phyloP scores from a whole-genome alignment of 768 basidiomycete genomes.

The Astraeus odoratus region DNA sequence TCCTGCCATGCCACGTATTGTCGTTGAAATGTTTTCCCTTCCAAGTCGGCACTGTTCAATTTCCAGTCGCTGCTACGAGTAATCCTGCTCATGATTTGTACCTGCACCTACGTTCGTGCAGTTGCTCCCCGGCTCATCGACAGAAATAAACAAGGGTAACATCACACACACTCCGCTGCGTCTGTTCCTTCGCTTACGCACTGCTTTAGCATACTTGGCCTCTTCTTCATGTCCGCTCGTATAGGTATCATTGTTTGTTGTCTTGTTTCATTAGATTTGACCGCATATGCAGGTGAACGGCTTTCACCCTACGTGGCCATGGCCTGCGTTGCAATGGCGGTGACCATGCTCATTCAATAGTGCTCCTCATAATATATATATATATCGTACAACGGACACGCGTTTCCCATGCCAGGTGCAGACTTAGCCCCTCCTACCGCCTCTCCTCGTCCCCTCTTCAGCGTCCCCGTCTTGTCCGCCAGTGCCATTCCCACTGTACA shows the following conservation, averaged over 20 bases:
- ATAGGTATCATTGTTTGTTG: slow-evolving; percentile 63
- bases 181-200: not conserved
- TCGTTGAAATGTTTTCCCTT: not conserved
- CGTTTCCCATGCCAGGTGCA: too few species aligned
- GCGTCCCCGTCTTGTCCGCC: slow-evolving; percentile 2
- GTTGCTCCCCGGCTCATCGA: slow-evolving; percentile 88
- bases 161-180: slow-evolving; percentile 1
- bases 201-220: slow-evolving; percentile 66
- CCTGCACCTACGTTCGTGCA: slow-evolving; percentile 91
- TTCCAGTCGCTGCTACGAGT: slow-evolving; percentile 94
- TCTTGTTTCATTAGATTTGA: not conserved
- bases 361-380: not conserved
- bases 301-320: slow-evolving; percentile 93
- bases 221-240: slow-evolving; percentile 93
- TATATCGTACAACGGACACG: too few species aligned
- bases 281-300: slow-evolving; percentile 63
- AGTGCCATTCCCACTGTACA: slow-evolving; percentile 26
- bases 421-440: slow-evolving; percentile 2
- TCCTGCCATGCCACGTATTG: not conserved
- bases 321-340: slow-evolving; percentile 90
- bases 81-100: slow-evolving; percentile 90
- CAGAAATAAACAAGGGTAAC: slow-evolving; percentile 89
- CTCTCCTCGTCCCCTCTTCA: slow-evolving; percentile 8
- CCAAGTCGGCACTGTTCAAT: slow-evolving; percentile 91
- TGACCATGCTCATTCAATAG: slow-evolving; percentile 52